Evolutionary conservation across 2,329 filamentous ascomycete species (phyloP), one percentile per base, ranked within the genome.

Genomic region (Incumbomyces delicatus): DNA sequence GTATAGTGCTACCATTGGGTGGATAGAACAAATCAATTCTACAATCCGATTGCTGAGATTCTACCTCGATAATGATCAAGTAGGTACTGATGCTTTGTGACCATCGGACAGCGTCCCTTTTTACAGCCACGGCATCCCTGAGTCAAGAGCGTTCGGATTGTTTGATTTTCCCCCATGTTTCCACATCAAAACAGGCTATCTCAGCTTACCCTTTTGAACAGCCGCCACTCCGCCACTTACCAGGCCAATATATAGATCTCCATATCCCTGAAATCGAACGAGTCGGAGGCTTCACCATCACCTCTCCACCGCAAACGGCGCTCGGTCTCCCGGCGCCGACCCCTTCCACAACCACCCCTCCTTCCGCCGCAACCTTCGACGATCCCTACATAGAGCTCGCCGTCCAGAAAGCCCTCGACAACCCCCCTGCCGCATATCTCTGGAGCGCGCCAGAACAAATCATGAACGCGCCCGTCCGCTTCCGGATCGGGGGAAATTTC

Each of bases 241-340:
- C 88, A 4, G 88, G 88, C 45, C 88, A 94, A 71, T 95, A 87
- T 86, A 74, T 95, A 47, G 88, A 95, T 62, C 81, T 87, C 6
- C 82, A 84, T 61, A 76, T 87, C 44, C 87, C 88, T 1, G 71
- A 69, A 32, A 67, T 86, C 37, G 58, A 74, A 36, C 80, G 83
- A 61, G 81, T 86, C 2, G 88, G 88, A 30, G 88, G 88, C 48
- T 95, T 94, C 70, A 94, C 87, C 35, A 84, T 94, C 53, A 90
- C 87, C 6, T 92, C 85, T 1, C 69, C 83, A 0, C 87, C 0
- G 74, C 73, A 35, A 67, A 77, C 2, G 50, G 40, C 55, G 10
- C 56, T 63, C n/a, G 59, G 60, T 10, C 50, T 39, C 22, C 42
- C 42, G 11, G 55, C 1, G 34, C 49, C 32, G 52, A 56, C 16